Evolutionary conservation across 345 rosid genomes (phyloP).

Genomic region (Arabis alpina): DNA sequence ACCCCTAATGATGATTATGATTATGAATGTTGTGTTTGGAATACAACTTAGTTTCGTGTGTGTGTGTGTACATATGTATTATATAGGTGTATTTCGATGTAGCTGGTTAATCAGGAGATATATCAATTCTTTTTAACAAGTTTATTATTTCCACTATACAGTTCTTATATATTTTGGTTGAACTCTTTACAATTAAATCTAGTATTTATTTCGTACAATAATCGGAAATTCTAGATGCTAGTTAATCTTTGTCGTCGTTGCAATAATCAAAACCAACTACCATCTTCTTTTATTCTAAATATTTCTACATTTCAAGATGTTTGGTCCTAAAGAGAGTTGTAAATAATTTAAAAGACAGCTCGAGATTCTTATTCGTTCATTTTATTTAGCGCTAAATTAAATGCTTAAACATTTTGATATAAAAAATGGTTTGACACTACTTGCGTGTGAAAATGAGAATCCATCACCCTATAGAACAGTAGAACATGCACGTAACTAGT

Average conservation of each 20-base stretch:
- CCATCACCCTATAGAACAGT: neutral
- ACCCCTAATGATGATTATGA: constrained; percentile 13
- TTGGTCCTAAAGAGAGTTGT: constrained; percentile 13
- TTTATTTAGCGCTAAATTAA: neutral
- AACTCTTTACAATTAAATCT: neutral
- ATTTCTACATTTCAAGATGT: constrained; percentile 28
- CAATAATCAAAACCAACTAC: constrained; percentile 35
- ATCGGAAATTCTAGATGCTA: constrained; percentile 16
- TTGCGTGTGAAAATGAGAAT: constrained; percentile 33
- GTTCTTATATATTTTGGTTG: constrained; percentile 36
- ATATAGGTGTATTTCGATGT: constrained; percentile 5
- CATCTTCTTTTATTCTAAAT: neutral
- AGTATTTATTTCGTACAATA: no score
- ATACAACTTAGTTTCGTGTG: constrained; percentile 25
- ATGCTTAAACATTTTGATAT: neutral
- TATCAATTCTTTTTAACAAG: neutral
- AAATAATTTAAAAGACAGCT: neutral
- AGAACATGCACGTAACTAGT: constrained; percentile 17
- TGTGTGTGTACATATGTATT: constrained; percentile 3
- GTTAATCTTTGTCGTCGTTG: constrained; percentile 43
- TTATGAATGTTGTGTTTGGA: constrained; percentile 13
- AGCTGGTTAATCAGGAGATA: constrained; percentile 5
- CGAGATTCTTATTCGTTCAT: constrained; percentile 32
- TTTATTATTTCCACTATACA: constrained; percentile 23
- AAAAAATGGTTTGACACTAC: neutral